Evolutionary conservation across 331 rosid species (phyloP).

Genomic region (Cydonia oblonga): DNA sequence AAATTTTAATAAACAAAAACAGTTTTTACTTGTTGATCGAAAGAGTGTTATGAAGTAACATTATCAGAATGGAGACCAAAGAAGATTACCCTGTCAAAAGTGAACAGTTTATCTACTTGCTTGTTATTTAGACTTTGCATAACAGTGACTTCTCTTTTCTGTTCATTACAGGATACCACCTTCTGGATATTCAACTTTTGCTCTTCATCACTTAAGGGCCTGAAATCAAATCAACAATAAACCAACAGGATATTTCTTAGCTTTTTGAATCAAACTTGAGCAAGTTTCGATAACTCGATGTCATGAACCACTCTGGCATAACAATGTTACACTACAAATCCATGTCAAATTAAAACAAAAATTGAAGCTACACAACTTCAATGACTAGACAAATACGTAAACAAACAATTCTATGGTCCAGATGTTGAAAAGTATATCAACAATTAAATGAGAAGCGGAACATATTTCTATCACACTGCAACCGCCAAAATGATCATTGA

Average conservation of each 20-base stretch:
- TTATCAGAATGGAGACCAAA: background rate
- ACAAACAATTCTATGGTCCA: background rate
- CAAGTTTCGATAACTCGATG: too few relatives aligned
- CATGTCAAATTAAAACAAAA: background rate
- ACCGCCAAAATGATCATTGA: background rate
- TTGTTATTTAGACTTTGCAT: slow-evolving; percentile 67
- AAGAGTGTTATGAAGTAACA: background rate
- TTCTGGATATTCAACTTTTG: slow-evolving; percentile 37
- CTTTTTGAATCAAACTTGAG: too few relatives aligned
- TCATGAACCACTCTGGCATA: background rate
- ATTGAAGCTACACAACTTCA: background rate
- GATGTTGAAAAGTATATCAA: background rate
- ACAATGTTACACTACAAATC: background rate
- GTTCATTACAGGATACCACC: slow-evolving; percentile 67
- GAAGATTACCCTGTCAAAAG: slow-evolving; percentile 73
- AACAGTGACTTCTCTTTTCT: slow-evolving; percentile 75
- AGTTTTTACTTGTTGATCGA: background rate
- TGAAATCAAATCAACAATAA: slow-evolving; percentile 13
- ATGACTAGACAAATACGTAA: background rate
- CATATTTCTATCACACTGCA: background rate
- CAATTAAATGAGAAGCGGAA: background rate
- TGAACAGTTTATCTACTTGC: slow-evolving; percentile 73
- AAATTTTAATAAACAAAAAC: background rate
- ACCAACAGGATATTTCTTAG: too few relatives aligned
- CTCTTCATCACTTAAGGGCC: slow-evolving; percentile 86